Evolutionary conservation across 208 protist species (phyloP).

Genomic region (Leishmania aethiopica): DNA sequence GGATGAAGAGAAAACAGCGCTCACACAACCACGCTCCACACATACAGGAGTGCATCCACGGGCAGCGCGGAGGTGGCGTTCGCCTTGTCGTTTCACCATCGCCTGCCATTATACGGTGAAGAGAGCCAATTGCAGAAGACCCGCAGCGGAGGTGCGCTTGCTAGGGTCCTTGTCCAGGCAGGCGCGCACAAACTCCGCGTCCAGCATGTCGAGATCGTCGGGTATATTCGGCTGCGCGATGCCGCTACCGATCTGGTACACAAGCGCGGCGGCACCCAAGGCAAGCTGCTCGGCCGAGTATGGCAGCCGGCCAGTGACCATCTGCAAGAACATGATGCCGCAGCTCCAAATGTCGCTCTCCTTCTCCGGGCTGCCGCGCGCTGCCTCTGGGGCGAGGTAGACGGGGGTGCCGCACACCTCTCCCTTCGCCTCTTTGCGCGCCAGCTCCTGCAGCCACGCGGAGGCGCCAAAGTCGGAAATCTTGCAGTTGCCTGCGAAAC

Average conservation of each 20-base stretch:
- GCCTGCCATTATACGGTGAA: constrained; percentile 52
- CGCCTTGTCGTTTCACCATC: not conserved
- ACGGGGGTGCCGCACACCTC: constrained; percentile 81
- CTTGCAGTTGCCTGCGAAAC: constrained; percentile 80
- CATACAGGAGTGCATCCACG: not conserved
- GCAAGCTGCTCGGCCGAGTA: constrained; percentile 65
- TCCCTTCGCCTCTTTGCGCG: constrained; percentile 54
- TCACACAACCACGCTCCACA: not conserved
- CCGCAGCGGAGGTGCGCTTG: constrained; percentile 55
- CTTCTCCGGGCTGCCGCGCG: constrained; percentile 64
- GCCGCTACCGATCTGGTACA: constrained; percentile 82
- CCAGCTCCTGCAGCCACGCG: constrained; percentile 73
- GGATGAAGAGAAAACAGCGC: not conserved
- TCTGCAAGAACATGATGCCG: constrained; percentile 89
- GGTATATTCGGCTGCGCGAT: constrained; percentile 68
- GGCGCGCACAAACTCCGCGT: constrained; percentile 60
- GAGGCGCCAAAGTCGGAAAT: constrained; percentile 93
- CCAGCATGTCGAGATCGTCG: constrained; percentile 55
- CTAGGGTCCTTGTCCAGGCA: constrained; percentile 63
- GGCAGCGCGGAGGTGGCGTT: not conserved
- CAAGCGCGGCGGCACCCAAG: constrained; percentile 54
- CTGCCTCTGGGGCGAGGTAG: constrained; percentile 90
- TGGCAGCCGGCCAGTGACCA: constrained; percentile 77
- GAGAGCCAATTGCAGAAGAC: constrained; percentile 71
- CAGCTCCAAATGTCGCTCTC: constrained; percentile 89